Base-by-base conservation (phyloP, 371 early-diverging fungal genomes). In the Apophysomyces ossiformis region DNA sequence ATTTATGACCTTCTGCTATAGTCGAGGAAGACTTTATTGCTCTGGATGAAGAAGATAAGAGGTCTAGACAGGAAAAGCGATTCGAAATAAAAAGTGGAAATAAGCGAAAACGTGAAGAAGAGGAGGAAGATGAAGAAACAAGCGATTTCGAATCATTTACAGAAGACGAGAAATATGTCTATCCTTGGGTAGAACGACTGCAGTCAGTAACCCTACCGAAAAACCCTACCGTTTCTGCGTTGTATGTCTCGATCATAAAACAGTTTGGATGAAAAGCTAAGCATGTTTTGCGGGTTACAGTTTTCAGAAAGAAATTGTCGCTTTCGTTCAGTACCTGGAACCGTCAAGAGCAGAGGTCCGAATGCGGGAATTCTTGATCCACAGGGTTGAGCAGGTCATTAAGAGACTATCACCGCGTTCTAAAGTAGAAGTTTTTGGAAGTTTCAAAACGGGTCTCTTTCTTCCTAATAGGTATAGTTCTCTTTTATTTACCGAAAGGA, bases 381-480 rank as follows among this genome's bases (percentile, higher is more conserved):
- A 86, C 15, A 79, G 91, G 13, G 76, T 96, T 36, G 73, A 76
- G 62, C 37, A 67, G 7, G 74, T 82, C 1, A 78, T 95, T 18
- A 32, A 79, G 16, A 44, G 69, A 1, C 37, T 70, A 5, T 86
- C 79, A 70, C 59, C 71, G 0, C 63, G 72, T 5, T 84, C 87
- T 0, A 63, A 69, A 37, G 85, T 93, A 5, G 44, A 77, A 2
- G 87, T 92, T 4, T 97, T 95, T 86, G 98, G 98, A 2, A 92
- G 93, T 61, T 97, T 89, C 65, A 85, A 85, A 4, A 96, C 98
- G 0, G 78, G 78, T 36, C 72, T 97, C 8, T 98, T 93, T 76
- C 78, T 98, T 36, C 96, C 96, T 0, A 78, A 86, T 54, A 88
- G 88, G 80, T 87, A 86, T 63, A 37, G 7, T 12, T 5, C n/a